These are phyloP conservation scores for Termitomyces sp. DNA, from an alignment of 768 basidiomycete species.

Conservation along the genomic window DNA sequence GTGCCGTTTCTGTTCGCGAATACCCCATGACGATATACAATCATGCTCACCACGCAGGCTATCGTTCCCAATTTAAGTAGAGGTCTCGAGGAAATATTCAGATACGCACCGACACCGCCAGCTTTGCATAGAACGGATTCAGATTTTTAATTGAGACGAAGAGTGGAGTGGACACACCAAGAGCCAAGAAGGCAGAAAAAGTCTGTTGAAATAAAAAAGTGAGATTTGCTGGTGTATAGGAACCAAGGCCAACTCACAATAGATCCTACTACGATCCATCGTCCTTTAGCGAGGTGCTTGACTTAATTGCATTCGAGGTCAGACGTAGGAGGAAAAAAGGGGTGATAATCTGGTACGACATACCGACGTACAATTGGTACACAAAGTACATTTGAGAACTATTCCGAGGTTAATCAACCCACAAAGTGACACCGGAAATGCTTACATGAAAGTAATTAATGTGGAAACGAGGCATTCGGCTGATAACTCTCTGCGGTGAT, in stretches of 20 bases:
- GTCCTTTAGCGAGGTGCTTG: background rate
- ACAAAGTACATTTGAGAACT: constrained; percentile 45
- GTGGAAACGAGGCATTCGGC: constrained; percentile 41
- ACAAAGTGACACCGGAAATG: background rate
- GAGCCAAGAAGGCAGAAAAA: background rate
- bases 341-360: background rate
- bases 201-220: background rate
- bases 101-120: background rate
- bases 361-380: constrained; percentile 34
- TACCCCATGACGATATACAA: background rate
- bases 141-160: background rate
- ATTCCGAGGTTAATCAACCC: background rate
- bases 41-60: background rate
- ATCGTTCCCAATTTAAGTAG: background rate
- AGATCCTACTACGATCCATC: background rate
- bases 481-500: constrained; percentile 26
- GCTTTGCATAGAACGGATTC: background rate
- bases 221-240: no score
- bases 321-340: background rate
- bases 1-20: background rate
- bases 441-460: constrained; percentile 40
- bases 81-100: background rate
- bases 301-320: background rate
- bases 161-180: background rate
- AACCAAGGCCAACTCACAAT: background rate